These are phyloP conservation scores for Solanum sitiens DNA, from an alignment of 257 asterid genomes.

Conservation along the genomic window DNA sequence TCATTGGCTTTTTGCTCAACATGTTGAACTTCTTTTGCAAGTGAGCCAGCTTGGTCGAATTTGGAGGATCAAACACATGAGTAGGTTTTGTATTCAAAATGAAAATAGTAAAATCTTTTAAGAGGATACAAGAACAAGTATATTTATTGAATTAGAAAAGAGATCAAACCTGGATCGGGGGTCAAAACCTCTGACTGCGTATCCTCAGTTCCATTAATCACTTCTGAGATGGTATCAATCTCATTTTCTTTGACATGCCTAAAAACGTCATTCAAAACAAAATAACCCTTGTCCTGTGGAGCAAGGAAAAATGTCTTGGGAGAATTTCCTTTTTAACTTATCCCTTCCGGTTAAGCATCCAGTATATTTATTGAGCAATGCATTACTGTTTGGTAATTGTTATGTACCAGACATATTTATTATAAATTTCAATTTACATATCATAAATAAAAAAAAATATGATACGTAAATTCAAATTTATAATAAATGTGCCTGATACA, in stretches of 20 bases:
- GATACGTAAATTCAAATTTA: no score
- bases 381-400: no score
- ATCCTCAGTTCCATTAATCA: conserved; percentile 27
- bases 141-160: background rate
- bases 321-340: conserved; percentile 50
- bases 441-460: no score
- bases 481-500: no score
- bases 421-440: no score
- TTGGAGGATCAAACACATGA: conserved; percentile 37
- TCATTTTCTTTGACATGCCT: conserved; percentile 58
- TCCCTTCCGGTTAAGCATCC: conserved; percentile 87
- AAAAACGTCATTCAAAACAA: conserved; percentile 73
- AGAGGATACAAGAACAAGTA: background rate
- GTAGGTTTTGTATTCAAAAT: conserved; percentile 43
- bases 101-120: conserved; percentile 2
- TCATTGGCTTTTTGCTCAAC: conserved; percentile 27
- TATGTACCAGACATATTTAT: conserved; percentile 25
- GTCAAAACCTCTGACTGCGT: conserved; percentile 19
- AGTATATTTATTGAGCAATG: conserved; percentile 6
- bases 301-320: conserved; percentile 90
- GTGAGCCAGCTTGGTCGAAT: conserved; percentile 25
- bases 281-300: conserved; percentile 89
- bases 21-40: conserved; percentile 29
- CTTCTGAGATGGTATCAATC: conserved; percentile 14
- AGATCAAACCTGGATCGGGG: conserved; percentile 47